Base-by-base conservation (phyloP, 208 protist species). In the Kentomonas sorsogonicus region DNA sequence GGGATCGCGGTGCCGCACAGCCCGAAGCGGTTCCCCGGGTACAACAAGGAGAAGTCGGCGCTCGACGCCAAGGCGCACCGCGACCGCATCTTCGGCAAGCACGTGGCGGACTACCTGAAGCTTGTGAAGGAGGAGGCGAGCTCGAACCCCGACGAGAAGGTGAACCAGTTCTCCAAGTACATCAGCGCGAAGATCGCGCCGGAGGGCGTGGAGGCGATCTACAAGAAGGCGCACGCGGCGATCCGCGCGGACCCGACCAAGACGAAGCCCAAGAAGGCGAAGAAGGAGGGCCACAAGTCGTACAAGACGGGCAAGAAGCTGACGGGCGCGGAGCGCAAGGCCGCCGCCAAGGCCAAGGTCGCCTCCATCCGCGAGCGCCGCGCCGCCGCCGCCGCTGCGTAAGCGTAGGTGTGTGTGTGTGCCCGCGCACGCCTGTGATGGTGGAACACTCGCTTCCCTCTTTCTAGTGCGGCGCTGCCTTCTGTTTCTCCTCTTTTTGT, bases 41-140 rank as follows among this genome's bases (percentile, higher is more conserved):
- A 93, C 88, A 83, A 95, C 69, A 74, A 77, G 53, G 86, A 97
- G 63, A 80, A 75, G 45, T 83, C 91, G 59, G 60, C 84, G 52
- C 72, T 97, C 52, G 83, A 98, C 70, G 69, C 95, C 39, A 94
- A 97, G 67, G 81, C 86, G 40, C 89, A 97, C 63, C 79, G 92
- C 53, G 84, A 97, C 44, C 79, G 95, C 73, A 99, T 99, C 82
- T 97, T 98, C 57, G 98, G 97, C 54, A 86, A 83, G 26, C 97
- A 99, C 90, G 96, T 99, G 31, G 88, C 95, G 38, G 89, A 98
- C 20, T 99, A 99, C 86, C 99, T 99, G 98, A 89, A 94, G 59
- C 38, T 89, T 53, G 91, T 99, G 48, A 67, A 97, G 64, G 93
- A 96, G 66, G 94, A 99, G 64, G 77, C 96, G 27, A 80, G 74